Base-by-base conservation (phyloP, 495 filamentous ascomycete species). In the Aspergillus avenaceus region DNA sequence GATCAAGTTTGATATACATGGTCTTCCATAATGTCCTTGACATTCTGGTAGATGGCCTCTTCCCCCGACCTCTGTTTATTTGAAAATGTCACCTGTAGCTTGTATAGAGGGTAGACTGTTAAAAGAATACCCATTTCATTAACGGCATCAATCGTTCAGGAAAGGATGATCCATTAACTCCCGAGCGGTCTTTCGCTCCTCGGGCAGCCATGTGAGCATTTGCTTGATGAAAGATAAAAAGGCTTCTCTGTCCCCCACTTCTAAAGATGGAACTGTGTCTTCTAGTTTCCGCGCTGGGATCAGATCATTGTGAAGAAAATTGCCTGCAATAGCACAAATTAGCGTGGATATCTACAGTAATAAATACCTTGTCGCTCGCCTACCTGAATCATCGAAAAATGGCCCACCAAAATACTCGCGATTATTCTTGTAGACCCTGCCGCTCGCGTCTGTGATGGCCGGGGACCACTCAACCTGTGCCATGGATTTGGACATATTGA, bases 401-500 rank as follows among this genome's bases (percentile, higher is more conserved):
- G 55, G 55, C 1, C 59, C 55, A 26, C 42, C 45, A 42, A 58
- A 59, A 14, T 32, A 59, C 41, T 62, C 46, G 7, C 42, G 34
- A 2, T 32, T 14, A 34, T 53, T 55, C n/a, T 38, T 45, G 45
- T 31, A 59, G 11, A 56, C 23, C 28, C 44, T 46, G 40, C 55
- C 52, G n/a, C 7, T 27, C 7, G 47, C 38, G 27, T 50, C 36
- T 28, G 1, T 41, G 45, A 53, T 36, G 31, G 55, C 18, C 9
- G 37, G 7, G 11, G 48, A 41, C 59, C 55, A 62, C 11, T 62
- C 45, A 12, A 37, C 14, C 34, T 40, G 12, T 21, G 18, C 11
- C 54, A 49, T 52, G 40, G 42, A 55, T 53, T 50, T 56, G n/a
- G 41, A 65, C 56, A 24, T 63, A 53, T 26, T 53, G 55, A 75